Base-by-base conservation (phyloP, 1,284 basidiomycete genomes). In the Exobasidium rhododendri region DNA sequence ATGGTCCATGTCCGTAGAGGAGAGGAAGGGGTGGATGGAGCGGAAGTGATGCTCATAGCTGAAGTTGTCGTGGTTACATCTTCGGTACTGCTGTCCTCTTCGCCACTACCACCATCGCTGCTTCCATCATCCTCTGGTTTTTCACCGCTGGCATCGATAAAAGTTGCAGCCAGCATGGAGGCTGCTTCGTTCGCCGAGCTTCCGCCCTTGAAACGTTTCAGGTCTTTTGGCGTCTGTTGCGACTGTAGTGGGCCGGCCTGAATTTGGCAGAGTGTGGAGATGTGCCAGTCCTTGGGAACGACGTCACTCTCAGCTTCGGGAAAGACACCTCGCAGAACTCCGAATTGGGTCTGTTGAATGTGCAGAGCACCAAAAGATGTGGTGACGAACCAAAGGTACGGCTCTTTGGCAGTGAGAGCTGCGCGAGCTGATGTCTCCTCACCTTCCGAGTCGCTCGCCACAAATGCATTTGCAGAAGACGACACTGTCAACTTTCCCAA, bases 271-370 rank as follows among this genome's bases (percentile, higher is more conserved):
- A 64, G 24, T 1, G 45, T 44, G 11, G 17, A 10, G 1, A 55
- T 14, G 22, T 55, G 52, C 52, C 52, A 43, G 30, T 35, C 50
- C 13, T 60, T 55, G 17, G 20, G 20, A 11, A 20, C 40, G 4
- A 26, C 28, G 20, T 45, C 43, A 3, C 14, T n/a, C 14, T 47
- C 50, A 26, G 29, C 35, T 2, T 82, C 79, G 3, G 86, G 86
- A 71, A 91, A 90, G 14, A 93, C 69, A 13, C 88, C 84, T 66
- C 87, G 87, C 80, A 97, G 93, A 4, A 97, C 81, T 17, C 94
- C 94, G 30, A 97, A 85, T 80, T 98, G 94, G 0, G 90, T 97
- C 51, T 84, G 82, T 1, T 81, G 82, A 83, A 86, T 55, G 29
- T 26, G n/a, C 17, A 20, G n/a, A 5, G 52, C 20, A 20, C 20